Evolutionary conservation across 306 rosid species (phyloP).

Genomic region (Vigna trinervia): DNA sequence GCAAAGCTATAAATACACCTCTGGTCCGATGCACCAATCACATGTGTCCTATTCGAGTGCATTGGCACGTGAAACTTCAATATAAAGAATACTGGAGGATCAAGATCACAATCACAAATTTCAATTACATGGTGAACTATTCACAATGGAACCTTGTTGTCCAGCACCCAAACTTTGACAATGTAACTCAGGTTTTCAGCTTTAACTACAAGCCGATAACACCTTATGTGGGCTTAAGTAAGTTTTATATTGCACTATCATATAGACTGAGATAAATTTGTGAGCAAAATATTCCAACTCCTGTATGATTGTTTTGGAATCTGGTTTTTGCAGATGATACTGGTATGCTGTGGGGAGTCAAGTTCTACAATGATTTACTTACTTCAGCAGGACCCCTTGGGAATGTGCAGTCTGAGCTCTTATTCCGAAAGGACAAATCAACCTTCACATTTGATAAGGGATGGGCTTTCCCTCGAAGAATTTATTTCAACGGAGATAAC

Average conservation of each 20-base stretch:
- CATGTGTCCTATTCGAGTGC: conserved; percentile 88
- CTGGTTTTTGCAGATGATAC: conserved; percentile 78
- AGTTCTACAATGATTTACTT: conserved; percentile 82
- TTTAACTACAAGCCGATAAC: conserved; percentile 74
- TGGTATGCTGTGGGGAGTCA: conserved; percentile 85
- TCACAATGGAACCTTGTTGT: conserved; percentile 83
- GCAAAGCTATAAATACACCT: conserved; percentile 65
- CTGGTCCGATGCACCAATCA: conserved; percentile 82
- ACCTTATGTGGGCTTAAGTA: conserved; percentile 83
- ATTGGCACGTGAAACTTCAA: conserved; percentile 90
- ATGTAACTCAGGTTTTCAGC: conserved; percentile 80
- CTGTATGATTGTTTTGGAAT: conserved; percentile 11
- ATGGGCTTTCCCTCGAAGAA: conserved; percentile 91
- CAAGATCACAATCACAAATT: conserved; percentile 82
- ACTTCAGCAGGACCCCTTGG: conserved; percentile 77
- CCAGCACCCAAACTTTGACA: conserved; percentile 88
- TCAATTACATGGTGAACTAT: conserved; percentile 90
- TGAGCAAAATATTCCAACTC: not conserved
- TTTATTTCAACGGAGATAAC: conserved; percentile 76
- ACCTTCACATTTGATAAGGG: conserved; percentile 88
- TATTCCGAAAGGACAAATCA: conserved; percentile 71
- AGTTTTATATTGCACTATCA: conserved; percentile 45
- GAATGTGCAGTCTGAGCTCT: conserved; percentile 87
- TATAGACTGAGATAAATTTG: conserved; percentile 12
- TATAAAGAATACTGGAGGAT: conserved; percentile 93